These are phyloP conservation scores for Saccharomycopsis selenospora DNA, from an alignment of 805 yeast species.

Conservation along the genomic window DNA sequence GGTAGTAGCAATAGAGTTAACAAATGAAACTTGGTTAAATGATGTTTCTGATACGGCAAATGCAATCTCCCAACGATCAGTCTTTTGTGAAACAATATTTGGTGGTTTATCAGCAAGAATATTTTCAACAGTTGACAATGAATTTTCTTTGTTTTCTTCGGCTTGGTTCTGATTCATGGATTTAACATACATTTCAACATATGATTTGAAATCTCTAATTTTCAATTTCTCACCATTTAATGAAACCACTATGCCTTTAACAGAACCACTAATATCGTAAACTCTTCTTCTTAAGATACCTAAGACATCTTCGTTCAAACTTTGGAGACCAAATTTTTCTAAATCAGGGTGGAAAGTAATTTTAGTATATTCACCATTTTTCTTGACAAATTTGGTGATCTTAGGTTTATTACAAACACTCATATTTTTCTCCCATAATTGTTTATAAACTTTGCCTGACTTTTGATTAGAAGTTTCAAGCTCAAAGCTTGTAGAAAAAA, in stretches of 20 bases:
- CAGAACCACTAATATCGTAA: constrained; percentile 92
- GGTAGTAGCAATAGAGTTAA: constrained; percentile 95
- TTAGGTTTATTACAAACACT: constrained; percentile 64
- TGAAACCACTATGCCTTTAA: constrained; percentile 68
- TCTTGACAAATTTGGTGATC: constrained; percentile 47
- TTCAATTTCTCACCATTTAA: constrained; percentile 68
- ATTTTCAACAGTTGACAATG: constrained; percentile 25
- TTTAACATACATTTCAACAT: constrained; percentile 82
- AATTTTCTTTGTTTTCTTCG: constrained; percentile 21
- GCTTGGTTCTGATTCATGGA: constrained; percentile 52
- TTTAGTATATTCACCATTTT: constrained; percentile 71
- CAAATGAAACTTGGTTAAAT: constrained; percentile 93
- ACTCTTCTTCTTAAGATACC: constrained; percentile 90
- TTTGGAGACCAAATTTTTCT: constrained; percentile 75
- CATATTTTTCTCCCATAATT: constrained; percentile 89
- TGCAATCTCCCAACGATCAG: constrained; percentile 93
- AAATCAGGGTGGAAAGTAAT: constrained; percentile 87
- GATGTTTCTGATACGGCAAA: constrained; percentile 87
- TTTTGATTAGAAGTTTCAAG: constrained; percentile 82
- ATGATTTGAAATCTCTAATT: constrained; percentile 71
- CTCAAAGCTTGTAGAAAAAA: constrained; percentile 79
- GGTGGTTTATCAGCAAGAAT: constrained; percentile 38
- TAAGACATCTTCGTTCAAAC: constrained; percentile 71
- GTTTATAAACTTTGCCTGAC: constrained; percentile 58
- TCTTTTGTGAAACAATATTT: constrained; percentile 70